A percentile compares a stretch with the other conserved stretches of the same genome.
Conservation (phyloP, 78 protist genomes). For the Dictyostelium purpureum region DNA sequence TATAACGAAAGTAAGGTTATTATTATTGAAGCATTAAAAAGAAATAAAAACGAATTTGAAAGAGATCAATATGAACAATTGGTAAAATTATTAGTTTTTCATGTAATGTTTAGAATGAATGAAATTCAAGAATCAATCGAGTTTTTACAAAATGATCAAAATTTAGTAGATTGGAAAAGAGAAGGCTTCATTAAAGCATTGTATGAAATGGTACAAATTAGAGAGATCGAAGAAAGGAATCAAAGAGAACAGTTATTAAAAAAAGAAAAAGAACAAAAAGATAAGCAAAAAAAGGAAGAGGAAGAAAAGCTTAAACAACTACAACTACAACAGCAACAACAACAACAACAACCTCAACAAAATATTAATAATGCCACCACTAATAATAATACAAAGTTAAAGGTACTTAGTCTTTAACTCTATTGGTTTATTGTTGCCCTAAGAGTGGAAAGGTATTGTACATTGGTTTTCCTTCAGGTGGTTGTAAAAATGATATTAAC, state of each 20-base stretch:
- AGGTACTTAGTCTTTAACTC: too few relatives aligned
- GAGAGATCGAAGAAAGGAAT: constrained; percentile 24
- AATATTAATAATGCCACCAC: too few relatives aligned
- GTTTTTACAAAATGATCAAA: background rate
- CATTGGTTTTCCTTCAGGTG: background rate
- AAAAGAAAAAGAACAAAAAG: background rate
- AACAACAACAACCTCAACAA: constrained; percentile 5
- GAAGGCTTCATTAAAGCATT: constrained; percentile 49
- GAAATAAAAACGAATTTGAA: background rate
- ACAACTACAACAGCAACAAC: constrained; percentile 20
- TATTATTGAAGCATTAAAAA: constrained; percentile 14
- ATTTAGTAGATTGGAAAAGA: constrained; percentile 22
- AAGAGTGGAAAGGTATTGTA: background rate
- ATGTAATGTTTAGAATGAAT: constrained; percentile 55
- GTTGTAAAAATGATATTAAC: background rate
- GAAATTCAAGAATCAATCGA: constrained; percentile 26
- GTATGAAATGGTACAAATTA: constrained; percentile 58
- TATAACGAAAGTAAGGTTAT: constrained; percentile 40
- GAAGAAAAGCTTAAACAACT: background rate
- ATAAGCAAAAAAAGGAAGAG: background rate
- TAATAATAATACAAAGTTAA: too few relatives aligned
- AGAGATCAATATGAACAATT: constrained; percentile 43
- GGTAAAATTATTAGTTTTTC: constrained; percentile 38
- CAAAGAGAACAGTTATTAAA: constrained; percentile 4
- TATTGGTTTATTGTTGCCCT: background rate